phyloP scores from a whole-genome alignment of 768 basidiomycete genomes.

The Naganishia randhawae region DNA sequence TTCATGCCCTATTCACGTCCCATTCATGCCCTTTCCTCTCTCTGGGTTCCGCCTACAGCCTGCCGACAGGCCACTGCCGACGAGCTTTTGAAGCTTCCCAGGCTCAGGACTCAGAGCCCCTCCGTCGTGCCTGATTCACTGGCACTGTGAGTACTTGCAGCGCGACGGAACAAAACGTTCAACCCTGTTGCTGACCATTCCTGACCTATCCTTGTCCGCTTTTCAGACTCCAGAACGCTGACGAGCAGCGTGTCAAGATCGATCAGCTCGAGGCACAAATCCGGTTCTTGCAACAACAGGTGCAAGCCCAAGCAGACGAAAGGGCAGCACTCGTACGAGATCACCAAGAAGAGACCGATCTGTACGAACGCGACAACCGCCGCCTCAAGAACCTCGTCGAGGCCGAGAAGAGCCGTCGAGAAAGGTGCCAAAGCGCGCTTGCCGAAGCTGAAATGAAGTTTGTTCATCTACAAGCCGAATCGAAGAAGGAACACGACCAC shows the following conservation, averaged over 20 bases:
- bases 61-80: too few relatives aligned
- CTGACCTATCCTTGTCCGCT: too few relatives aligned
- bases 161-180: too few relatives aligned
- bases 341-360: neutral
- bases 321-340: too few relatives aligned
- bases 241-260: neutral
- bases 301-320: neutral
- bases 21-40: too few relatives aligned
- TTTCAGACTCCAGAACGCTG: neutral
- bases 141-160: too few relatives aligned
- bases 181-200: too few relatives aligned
- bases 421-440: neutral
- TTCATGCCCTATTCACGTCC: too few relatives aligned
- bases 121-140: too few relatives aligned
- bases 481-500: neutral
- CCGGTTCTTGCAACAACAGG: neutral
- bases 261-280: neutral
- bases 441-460: neutral
- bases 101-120: too few relatives aligned
- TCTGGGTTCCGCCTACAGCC: too few relatives aligned
- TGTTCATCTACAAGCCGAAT: neutral
- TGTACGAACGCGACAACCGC: neutral
- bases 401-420: neutral
- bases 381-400: neutral
- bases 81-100: too few relatives aligned